Percentiles rank a stretch among this genome's conserved stretches.
These are phyloP conservation scores for Xylariaceae sp. DNA, from an alignment of 2,329 filamentous ascomycete genomes.

Conservation along the genomic window DNA sequence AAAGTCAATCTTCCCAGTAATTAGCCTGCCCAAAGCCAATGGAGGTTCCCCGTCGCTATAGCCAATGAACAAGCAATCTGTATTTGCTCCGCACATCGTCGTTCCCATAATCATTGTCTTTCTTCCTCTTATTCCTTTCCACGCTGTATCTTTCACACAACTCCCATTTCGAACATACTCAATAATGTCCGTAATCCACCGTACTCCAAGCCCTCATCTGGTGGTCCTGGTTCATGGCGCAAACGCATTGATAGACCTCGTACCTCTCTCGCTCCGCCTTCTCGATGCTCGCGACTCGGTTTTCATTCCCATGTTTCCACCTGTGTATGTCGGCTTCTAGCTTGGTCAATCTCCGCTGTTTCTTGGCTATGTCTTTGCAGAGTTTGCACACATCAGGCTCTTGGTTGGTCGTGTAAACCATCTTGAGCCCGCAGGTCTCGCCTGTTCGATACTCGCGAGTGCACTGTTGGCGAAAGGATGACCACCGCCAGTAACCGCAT, in stretches of 20 bases:
- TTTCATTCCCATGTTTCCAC: constrained; percentile 68
- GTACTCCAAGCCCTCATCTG: constrained; percentile 36
- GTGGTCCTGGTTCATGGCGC: constrained; percentile 41
- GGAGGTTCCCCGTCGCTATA: too few species aligned
- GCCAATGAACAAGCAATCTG: constrained; percentile 2
- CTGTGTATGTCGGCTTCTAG: constrained; percentile 71
- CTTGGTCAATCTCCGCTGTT: constrained; percentile 69
- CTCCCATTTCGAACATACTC: neutral
- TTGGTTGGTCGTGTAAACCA: constrained; percentile 71
- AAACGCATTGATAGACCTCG: constrained; percentile 59
- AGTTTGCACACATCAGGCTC: constrained; percentile 69
- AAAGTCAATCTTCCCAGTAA: constrained; percentile 9
- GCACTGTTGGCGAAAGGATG: constrained; percentile 88
- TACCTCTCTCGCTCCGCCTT: constrained; percentile 66
- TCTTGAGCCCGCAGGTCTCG: constrained; percentile 92
- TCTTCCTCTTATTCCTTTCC: neutral
- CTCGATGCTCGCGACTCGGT: constrained; percentile 68
- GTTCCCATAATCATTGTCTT: neutral
- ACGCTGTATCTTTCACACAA: constrained; percentile 1
- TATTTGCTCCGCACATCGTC: constrained; percentile 13
- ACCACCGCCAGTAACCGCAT: constrained; percentile 94
- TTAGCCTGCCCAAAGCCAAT: too few species aligned
- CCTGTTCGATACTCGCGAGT: constrained; percentile 92
- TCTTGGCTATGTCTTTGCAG: constrained; percentile 86
- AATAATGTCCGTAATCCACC: constrained; percentile 1